Percentiles rank a stretch among this genome's conserved stretches.
phyloP scores from a whole-genome alignment of 768 basidiomycete genomes.

The Hebeloma cylindrosporum region DNA sequence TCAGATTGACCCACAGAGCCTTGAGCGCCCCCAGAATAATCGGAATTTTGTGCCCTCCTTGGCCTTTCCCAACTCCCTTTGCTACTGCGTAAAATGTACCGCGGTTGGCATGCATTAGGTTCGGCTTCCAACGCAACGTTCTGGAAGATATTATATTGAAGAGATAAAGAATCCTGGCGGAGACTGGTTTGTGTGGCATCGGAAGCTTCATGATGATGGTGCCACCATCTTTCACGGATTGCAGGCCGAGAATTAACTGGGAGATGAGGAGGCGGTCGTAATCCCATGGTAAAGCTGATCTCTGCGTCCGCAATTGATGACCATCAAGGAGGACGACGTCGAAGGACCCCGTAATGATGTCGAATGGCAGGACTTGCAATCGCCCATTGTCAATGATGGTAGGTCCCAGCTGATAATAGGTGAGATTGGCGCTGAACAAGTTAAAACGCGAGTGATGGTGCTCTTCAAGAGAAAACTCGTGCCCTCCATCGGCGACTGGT shows the following conservation, averaged over 20 bases:
- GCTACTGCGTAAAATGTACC: slow-evolving; percentile 10
- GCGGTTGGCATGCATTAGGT: slow-evolving; percentile 4
- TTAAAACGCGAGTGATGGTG: not conserved
- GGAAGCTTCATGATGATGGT: slow-evolving; percentile 8
- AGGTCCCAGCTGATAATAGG: slow-evolving; percentile 1
- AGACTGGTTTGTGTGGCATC: slow-evolving; percentile 4
- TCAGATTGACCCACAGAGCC: slow-evolving; percentile 2
- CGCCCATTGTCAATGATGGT: not conserved
- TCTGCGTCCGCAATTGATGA: slow-evolving; percentile 8
- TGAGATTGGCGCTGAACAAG: slow-evolving; percentile 2
- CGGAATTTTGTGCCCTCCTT: not conserved
- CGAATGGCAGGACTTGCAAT: not conserved
- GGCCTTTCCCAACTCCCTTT: not conserved
- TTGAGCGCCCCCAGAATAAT: not conserved
- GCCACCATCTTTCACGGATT: slow-evolving; percentile 4
- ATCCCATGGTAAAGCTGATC: slow-evolving; percentile 5
- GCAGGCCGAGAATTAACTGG: slow-evolving; percentile 8
- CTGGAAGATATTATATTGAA: not conserved
- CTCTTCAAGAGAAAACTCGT: slow-evolving; percentile 2
- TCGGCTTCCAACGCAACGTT: slow-evolving; percentile 2
- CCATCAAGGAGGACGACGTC: slow-evolving; percentile 7
- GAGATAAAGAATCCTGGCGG: slow-evolving; percentile 4
- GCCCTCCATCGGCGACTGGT: slow-evolving; percentile 9
- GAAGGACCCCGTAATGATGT: not conserved
- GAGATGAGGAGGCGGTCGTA: slow-evolving; percentile 8